Conservation (phyloP, 2,329 filamentous ascomycete species). For the Akanthomyces uredinophilus region DNA sequence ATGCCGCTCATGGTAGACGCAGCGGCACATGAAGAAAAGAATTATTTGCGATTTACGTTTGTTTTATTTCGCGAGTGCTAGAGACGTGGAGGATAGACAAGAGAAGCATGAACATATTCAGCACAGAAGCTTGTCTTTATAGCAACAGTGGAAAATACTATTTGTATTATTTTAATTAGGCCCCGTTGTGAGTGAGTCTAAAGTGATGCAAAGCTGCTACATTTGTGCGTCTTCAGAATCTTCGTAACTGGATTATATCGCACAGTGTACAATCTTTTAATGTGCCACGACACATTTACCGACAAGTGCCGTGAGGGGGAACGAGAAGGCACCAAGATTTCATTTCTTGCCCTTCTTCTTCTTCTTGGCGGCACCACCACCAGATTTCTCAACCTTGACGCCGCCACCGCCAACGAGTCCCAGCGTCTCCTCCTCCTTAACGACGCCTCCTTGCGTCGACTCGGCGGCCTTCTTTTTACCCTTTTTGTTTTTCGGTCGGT, state of each 20-base stretch:
- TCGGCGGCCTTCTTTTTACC: constrained; percentile 76
- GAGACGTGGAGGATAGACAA: background rate
- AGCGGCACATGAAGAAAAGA: background rate
- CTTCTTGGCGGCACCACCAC: constrained; percentile 41
- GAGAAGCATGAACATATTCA: constrained; percentile 1
- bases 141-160: constrained; percentile 7
- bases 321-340: background rate
- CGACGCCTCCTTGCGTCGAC: constrained; percentile 78
- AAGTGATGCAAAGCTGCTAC: background rate
- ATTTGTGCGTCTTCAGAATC: background rate
- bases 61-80: constrained; percentile 10
- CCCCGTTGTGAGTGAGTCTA: background rate
- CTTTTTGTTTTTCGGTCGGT: constrained; percentile 87
- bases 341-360: constrained; percentile 52
- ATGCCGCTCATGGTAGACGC: background rate
- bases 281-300: background rate
- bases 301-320: background rate
- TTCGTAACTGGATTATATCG: background rate
- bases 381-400: constrained; percentile 59
- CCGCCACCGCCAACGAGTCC: constrained; percentile 60
- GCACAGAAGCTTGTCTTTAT: constrained; percentile 8
- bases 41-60: constrained; percentile 10
- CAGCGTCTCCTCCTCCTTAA: constrained; percentile 66
- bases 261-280: background rate
- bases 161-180: constrained; percentile 1